These are phyloP conservation scores for Boletellus emodensis DNA, from an alignment of 768 basidiomycete species.

Conservation along the genomic window DNA sequence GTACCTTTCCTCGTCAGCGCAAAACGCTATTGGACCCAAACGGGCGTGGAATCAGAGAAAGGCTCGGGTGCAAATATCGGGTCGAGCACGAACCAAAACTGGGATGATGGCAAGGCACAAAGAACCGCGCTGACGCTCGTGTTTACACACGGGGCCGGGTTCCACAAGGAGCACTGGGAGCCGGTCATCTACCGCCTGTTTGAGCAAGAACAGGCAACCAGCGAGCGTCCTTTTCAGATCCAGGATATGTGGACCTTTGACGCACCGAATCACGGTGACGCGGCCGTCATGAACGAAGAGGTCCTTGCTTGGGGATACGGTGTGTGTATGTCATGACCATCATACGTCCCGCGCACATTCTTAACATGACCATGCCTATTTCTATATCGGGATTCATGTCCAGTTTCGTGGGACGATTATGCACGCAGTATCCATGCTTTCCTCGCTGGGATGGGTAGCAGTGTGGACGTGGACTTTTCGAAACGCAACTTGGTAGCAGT, in stretches of 20 bases:
- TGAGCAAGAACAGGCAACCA: neutral
- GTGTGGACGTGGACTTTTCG: constrained; percentile 7
- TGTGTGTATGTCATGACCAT: neutral
- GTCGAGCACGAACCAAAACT: neutral
- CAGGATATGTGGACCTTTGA: constrained; percentile 9
- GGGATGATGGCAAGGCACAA: neutral
- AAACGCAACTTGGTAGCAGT: neutral
- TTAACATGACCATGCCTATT: neutral
- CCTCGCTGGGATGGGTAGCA: neutral
- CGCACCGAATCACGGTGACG: constrained; percentile 7
- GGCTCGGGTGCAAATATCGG: no score
- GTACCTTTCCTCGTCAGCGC: constrained; percentile 9
- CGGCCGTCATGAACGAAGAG: constrained; percentile 9
- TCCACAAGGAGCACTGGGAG: constrained; percentile 12
- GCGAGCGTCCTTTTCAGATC: neutral
- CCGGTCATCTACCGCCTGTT: constrained; percentile 1
- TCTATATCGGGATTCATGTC: neutral
- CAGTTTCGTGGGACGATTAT: constrained; percentile 5
- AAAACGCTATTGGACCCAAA: constrained; percentile 7
- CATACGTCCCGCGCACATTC: neutral
- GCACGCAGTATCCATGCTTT: constrained; percentile 4
- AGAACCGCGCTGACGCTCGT: neutral
- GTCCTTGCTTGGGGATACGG: neutral
- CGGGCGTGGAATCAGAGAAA: neutral
- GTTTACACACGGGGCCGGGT: constrained; percentile 2